Percentiles rank a stretch among this genome's conserved stretches.
Evolutionary conservation across 2,329 filamentous ascomycete genomes (phyloP).

Genomic region (Verticillium klebahnii): DNA sequence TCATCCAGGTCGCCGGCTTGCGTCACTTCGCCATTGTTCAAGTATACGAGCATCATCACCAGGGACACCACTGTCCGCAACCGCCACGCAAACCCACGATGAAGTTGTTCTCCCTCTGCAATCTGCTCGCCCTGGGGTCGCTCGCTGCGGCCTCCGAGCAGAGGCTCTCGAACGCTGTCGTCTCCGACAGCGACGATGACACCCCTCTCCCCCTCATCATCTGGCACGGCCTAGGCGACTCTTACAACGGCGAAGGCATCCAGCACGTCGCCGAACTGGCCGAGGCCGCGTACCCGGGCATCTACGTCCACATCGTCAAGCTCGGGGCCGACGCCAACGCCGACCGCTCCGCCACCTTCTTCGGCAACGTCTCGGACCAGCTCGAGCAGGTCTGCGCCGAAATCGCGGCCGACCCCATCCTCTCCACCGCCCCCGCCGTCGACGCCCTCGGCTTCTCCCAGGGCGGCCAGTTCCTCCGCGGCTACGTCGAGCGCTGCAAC

Average conservation of each 20-base stretch:
- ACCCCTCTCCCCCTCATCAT: constrained; percentile 85
- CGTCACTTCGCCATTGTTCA: background rate
- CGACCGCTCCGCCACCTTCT: constrained; percentile 82
- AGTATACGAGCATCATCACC: background rate
- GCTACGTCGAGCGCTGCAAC: constrained; percentile 84
- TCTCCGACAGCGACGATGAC: constrained; percentile 38
- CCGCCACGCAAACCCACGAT: constrained; percentile 13
- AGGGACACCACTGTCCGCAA: background rate
- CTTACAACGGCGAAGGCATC: constrained; percentile 72
- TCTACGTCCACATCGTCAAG: constrained; percentile 75
- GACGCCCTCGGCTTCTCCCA: constrained; percentile 95
- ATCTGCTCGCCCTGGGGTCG: constrained; percentile 24
- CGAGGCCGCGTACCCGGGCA: constrained; percentile 71
- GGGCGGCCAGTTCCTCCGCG: constrained; percentile 93
- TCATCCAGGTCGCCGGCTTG: constrained; percentile 6
- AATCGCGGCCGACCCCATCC: constrained; percentile 69
- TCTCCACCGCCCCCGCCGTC: constrained; percentile 75
- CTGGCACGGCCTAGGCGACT: constrained; percentile 83
- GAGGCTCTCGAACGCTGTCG: constrained; percentile 1
- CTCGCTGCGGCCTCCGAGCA: constrained; percentile 12
- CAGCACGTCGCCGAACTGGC: constrained; percentile 66
- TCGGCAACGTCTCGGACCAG: constrained; percentile 83
- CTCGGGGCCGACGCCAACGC: constrained; percentile 59
- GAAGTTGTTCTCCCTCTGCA: constrained; percentile 25
- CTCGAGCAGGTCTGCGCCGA: constrained; percentile 72